Conservation (phyloP, 208 protist species). For the Acanthamoeba healyi region DNA sequence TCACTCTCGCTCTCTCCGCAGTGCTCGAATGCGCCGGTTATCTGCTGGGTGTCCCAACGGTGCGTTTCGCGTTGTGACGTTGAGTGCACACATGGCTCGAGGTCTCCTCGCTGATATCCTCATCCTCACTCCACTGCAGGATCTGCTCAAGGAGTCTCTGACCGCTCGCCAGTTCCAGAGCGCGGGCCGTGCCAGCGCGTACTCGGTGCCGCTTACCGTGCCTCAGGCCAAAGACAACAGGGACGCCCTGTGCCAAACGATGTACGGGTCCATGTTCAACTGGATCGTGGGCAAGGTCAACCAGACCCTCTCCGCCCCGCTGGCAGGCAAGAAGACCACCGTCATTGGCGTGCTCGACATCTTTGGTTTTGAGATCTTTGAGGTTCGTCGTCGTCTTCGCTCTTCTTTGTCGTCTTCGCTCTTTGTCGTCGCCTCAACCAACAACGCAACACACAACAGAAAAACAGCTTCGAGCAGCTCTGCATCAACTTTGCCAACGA, state of each 20-base stretch:
- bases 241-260: conserved; percentile 89
- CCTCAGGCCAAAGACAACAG: conserved; percentile 73
- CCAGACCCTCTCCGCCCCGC: conserved; percentile 82
- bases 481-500: conserved; percentile 99
- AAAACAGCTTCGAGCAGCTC: conserved; percentile 98
- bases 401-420: neutral
- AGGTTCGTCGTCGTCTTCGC: conserved; percentile 42
- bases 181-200: neutral
- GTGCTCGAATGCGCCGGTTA: neutral
- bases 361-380: conserved; percentile 97
- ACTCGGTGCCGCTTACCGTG: conserved; percentile 16
- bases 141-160: conserved; percentile 11
- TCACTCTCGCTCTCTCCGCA: conserved; percentile 51
- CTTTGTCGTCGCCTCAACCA: neutral
- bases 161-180: neutral
- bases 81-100: too few relatives aligned
- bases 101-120: neutral
- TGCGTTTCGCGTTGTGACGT: too few relatives aligned
- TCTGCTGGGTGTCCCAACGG: neutral
- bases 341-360: conserved; percentile 90
- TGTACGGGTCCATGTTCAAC: conserved; percentile 96
- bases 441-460: conserved; percentile 45
- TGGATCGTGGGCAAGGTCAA: conserved; percentile 96
- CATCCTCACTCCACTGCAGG: neutral
- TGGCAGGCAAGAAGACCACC: neutral